Conservation (phyloP, 306 rosid genomes). For the Quillaja saponaria region DNA sequence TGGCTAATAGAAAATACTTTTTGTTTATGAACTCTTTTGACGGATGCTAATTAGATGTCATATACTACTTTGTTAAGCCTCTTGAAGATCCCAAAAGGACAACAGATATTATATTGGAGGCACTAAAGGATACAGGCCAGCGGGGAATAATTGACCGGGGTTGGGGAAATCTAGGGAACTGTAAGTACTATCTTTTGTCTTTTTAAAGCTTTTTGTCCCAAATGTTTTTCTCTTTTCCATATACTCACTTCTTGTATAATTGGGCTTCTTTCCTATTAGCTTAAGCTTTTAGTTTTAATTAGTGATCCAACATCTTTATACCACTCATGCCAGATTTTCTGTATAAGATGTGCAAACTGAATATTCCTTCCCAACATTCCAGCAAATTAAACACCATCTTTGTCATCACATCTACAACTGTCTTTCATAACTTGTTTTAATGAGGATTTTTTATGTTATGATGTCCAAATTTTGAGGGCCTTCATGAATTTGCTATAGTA, state of each 20-base stretch:
- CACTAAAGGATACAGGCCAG: slow-evolving; percentile 72
- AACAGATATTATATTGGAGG: slow-evolving; percentile 73
- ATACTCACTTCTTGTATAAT: not conserved
- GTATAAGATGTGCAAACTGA: too few species aligned
- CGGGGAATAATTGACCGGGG: slow-evolving; percentile 92
- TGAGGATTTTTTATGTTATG: slow-evolving; percentile 12
- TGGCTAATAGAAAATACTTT: too few species aligned
- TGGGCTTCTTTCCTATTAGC: too few species aligned
- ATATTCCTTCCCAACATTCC: not conserved
- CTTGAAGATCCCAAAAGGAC: slow-evolving; percentile 79
- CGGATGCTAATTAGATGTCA: too few species aligned
- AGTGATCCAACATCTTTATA: too few species aligned
- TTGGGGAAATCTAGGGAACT: slow-evolving; percentile 88
- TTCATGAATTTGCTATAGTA: slow-evolving; percentile 2
- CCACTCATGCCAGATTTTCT: too few species aligned
- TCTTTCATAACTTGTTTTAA: slow-evolving; percentile 2
- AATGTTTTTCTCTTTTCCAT: not conserved
- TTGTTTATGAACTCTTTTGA: too few species aligned
- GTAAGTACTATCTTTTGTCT: slow-evolving; percentile 45
- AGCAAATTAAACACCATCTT: not conserved
- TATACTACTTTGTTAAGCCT: slow-evolving; percentile 52
- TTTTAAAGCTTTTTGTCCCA: not conserved
- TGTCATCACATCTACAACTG: not conserved
- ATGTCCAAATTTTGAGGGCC: slow-evolving; percentile 14
- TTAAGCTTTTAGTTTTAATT: too few species aligned